Conservation (phyloP, 2,329 filamentous ascomycete species). For the Stachybotrys elegans region DNA sequence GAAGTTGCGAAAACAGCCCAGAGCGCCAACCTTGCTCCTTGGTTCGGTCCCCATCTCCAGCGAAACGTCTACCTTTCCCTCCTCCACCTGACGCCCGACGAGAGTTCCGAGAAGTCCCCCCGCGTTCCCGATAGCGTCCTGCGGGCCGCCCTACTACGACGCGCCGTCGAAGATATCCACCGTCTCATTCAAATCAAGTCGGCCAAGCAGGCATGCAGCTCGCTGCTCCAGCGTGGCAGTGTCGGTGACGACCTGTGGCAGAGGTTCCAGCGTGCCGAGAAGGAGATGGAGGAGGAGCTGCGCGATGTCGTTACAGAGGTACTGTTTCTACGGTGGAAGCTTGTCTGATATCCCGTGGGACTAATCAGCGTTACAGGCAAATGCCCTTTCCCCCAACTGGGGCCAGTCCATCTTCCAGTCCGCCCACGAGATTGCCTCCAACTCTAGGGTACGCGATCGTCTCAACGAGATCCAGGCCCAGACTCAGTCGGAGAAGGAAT, state of each 20-base stretch:
- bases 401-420: conserved; percentile 95
- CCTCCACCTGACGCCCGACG: conserved; percentile 67
- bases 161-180: conserved; percentile 89
- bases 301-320: conserved; percentile 93
- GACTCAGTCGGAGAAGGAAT: conserved; percentile 70
- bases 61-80: conserved; percentile 94
- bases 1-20: conserved; percentile 46
- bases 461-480: conserved; percentile 71
- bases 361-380: conserved; percentile 58
- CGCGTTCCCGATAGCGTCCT: conserved; percentile 78
- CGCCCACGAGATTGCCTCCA: conserved; percentile 91
- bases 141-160: conserved; percentile 80
- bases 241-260: conserved; percentile 97
- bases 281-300: conserved; percentile 95
- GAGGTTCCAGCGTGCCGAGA: conserved; percentile 84
- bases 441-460: conserved; percentile 68
- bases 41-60: conserved; percentile 88
- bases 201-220: conserved; percentile 81
- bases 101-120: conserved; percentile 60
- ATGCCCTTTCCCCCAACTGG: conserved; percentile 84
- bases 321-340: conserved; percentile 6
- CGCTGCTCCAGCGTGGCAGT: conserved; percentile 80
- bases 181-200: conserved; percentile 84
- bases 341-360: not conserved
- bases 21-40: conserved; percentile 82